A percentile compares a stretch with the other conserved stretches of the same genome.
Conservation (phyloP, 139 green algal species). For the Nannochloris sp. region DNA sequence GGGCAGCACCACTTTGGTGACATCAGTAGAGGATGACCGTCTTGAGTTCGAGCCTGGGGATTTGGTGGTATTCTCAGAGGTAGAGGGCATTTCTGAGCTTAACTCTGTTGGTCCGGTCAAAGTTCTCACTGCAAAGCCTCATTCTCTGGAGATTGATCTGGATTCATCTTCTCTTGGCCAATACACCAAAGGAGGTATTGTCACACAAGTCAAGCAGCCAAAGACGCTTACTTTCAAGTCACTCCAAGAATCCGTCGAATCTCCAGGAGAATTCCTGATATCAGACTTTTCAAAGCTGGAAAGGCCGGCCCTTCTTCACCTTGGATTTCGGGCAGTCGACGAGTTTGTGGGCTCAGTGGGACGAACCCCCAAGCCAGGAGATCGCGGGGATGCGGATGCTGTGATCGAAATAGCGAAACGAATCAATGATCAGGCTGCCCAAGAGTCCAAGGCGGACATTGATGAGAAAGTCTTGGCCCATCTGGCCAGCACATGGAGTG, state of each 20-base stretch:
- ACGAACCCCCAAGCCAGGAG: constrained; percentile 48
- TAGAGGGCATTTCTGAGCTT: constrained; percentile 80
- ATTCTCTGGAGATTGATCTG: constrained; percentile 89
- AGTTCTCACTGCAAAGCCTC: constrained; percentile 79
- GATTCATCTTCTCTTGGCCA: constrained; percentile 64
- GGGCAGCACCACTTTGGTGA: constrained; percentile 68
- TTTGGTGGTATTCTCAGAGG: constrained; percentile 80
- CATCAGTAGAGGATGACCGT: constrained; percentile 94
- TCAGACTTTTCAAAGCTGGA: constrained; percentile 96
- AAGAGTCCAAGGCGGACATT: constrained; percentile 36
- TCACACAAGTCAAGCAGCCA: constrained; percentile 81
- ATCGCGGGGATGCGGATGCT: constrained; percentile 51
- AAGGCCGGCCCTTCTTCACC: constrained; percentile 74
- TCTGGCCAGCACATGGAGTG: constrained; percentile 46
- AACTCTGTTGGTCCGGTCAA: constrained; percentile 60
- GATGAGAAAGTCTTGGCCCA: constrained; percentile 45
- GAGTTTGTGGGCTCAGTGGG: constrained; percentile 48
- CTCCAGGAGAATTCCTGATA: constrained; percentile 93
- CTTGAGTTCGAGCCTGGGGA: constrained; percentile 87
- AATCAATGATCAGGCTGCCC: constrained; percentile 41
- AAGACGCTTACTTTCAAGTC: constrained; percentile 80
- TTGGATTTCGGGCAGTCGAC: constrained; percentile 90
- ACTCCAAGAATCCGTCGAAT: constrained; percentile 50
- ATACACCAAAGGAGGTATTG: constrained; percentile 68
- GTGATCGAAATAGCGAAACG: constrained; percentile 48